Percentiles rank a stretch among this genome's conserved stretches.
These are phyloP conservation scores for Dactylellina leptospora DNA, from an alignment of 2,329 filamentous ascomycete species.

Conservation along the genomic window DNA sequence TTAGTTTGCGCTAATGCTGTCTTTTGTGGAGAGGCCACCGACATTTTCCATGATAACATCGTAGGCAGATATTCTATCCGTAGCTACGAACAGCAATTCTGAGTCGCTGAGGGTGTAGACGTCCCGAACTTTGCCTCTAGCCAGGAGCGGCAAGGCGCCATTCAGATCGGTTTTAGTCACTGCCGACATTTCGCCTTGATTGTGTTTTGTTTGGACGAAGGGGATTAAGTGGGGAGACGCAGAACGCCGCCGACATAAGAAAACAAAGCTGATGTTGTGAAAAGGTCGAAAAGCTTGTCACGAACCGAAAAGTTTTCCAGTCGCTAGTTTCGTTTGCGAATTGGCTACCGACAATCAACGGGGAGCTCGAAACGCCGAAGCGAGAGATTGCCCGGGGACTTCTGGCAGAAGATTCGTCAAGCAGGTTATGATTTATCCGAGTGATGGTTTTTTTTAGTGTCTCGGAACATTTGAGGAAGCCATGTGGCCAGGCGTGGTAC, in stretches of 20 bases:
- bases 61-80: slow-evolving; percentile 93
- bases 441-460: slow-evolving; percentile 11
- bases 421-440: slow-evolving; percentile 22
- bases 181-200: slow-evolving; percentile 58
- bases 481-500: slow-evolving; percentile 34
- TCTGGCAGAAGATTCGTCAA: neutral
- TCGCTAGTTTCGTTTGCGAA: too few species aligned
- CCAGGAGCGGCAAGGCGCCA: slow-evolving; percentile 64
- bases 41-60: slow-evolving; percentile 88
- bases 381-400: slow-evolving; percentile 3
- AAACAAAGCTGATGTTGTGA: neutral
- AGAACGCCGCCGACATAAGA: slow-evolving; percentile 21
- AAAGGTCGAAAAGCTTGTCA: slow-evolving; percentile 8
- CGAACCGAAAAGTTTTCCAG: slow-evolving; percentile 11
- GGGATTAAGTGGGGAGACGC: slow-evolving; percentile 7
- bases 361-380: slow-evolving; percentile 24
- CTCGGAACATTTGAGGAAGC: slow-evolving; percentile 23
- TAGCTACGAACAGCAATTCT: slow-evolving; percentile 81
- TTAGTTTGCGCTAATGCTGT: too few species aligned
- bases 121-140: slow-evolving; percentile 80
- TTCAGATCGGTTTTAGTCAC: slow-evolving; percentile 62
- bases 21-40: slow-evolving; percentile 61
- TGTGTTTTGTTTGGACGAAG: slow-evolving; percentile 4
- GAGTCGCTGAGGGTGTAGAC: slow-evolving; percentile 76
- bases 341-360: slow-evolving; percentile 15